A percentile compares a stretch with the other conserved stretches of the same genome.
Conservation (phyloP, 2,329 filamentous ascomycete species). For the Aspergillus sp. region DNA sequence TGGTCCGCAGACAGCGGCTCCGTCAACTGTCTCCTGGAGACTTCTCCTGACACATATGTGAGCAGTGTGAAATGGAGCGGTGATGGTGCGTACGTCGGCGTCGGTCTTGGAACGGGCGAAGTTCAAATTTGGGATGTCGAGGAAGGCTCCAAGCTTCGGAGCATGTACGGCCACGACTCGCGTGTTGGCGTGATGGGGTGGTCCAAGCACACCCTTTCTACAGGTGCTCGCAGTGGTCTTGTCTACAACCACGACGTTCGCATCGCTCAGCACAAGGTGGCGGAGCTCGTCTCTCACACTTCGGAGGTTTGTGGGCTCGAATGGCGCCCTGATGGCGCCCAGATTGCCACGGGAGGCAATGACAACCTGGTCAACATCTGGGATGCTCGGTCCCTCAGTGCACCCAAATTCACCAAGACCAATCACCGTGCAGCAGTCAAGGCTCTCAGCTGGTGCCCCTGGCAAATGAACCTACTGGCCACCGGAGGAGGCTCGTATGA, state of each 20-base stretch:
- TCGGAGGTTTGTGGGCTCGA: constrained; percentile 97
- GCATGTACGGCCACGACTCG: constrained; percentile 96
- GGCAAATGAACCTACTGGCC: constrained; percentile 94
- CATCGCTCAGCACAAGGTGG: constrained; percentile 94
- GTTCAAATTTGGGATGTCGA: constrained; percentile 99
- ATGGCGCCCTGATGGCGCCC: constrained; percentile 92
- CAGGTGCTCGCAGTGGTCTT: constrained; percentile 84
- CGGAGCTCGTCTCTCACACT: constrained; percentile 92
- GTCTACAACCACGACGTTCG: constrained; percentile 99
- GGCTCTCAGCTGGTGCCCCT: constrained; percentile 96
- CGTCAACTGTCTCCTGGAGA: constrained; percentile 83
- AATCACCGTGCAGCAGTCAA: constrained; percentile 99
- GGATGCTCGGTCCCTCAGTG: constrained; percentile 87
- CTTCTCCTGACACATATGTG: constrained; percentile 82
- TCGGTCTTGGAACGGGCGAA: constrained; percentile 89
- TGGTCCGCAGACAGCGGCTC: constrained; percentile 94
- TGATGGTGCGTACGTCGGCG: constrained; percentile 91
- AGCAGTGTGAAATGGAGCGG: constrained; percentile 99
- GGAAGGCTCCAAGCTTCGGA: constrained; percentile 88
- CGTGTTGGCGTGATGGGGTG: constrained; percentile 97
- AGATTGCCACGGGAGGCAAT: constrained; percentile 94
- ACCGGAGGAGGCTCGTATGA: constrained; percentile 96
- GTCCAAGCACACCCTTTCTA: constrained; percentile 97
- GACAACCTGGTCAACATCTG: constrained; percentile 99
- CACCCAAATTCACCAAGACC: constrained; percentile 98